A percentile compares a stretch with the other conserved stretches of the same genome.
phyloP scores from a whole-genome alignment of 2,329 filamentous ascomycete species.

The Diplodia seriata region DNA sequence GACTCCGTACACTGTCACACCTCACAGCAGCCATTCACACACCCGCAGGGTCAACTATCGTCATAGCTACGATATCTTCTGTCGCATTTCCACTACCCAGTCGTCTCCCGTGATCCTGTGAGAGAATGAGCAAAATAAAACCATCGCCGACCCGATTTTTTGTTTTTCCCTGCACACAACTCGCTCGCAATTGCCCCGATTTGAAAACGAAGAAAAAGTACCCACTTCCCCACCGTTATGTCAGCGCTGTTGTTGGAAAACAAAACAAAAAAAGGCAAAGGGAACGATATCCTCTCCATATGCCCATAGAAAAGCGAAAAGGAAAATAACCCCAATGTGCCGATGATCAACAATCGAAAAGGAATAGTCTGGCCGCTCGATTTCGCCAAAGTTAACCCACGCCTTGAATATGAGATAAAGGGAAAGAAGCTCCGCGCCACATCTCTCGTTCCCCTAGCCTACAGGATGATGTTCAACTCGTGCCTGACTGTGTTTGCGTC shows the following conservation, averaged over 20 bases:
- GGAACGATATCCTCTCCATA: not conserved
- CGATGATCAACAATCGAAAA: not conserved
- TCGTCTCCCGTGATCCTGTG: not conserved
- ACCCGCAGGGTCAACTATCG: not conserved
- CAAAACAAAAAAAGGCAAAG: not conserved
- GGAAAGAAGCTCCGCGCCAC: not conserved
- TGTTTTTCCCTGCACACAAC: not conserved
- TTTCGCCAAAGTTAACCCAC: slow-evolving; percentile 5
- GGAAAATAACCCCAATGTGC: not conserved
- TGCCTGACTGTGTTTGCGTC: slow-evolving; percentile 80
- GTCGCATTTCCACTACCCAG: slow-evolving; percentile 9
- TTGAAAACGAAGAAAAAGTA: not conserved
- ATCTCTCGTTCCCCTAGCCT: slow-evolving; percentile 40
- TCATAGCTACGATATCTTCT: not conserved
- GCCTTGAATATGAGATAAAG: slow-evolving; percentile 4
- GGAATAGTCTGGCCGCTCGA: not conserved
- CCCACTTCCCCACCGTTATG: slow-evolving; percentile 11
- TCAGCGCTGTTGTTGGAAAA: not conserved
- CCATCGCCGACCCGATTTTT: slow-evolving; percentile 5
- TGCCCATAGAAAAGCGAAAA: not conserved
- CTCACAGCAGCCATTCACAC: not conserved
- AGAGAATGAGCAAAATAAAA: not conserved
- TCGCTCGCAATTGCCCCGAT: not conserved
- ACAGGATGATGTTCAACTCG: slow-evolving; percentile 85
- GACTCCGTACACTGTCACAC: not conserved